Percentiles rank a stretch among this genome's conserved stretches.
Evolutionary conservation across 805 yeast genomes (phyloP).

Genomic region (Geotrichum ghanense): DNA sequence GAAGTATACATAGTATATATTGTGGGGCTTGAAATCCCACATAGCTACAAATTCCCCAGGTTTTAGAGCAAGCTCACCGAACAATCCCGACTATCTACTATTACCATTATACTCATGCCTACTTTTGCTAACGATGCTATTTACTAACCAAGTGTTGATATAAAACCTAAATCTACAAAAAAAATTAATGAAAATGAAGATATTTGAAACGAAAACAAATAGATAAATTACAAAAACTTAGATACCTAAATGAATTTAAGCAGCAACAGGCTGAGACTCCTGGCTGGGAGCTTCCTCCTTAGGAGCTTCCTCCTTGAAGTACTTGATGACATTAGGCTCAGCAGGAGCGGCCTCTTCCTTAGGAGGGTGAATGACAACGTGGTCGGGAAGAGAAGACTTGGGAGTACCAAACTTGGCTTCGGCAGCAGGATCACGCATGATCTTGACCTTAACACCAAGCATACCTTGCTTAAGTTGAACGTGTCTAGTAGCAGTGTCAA

Average conservation of each 20-base stretch:
- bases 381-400: constrained; percentile 73
- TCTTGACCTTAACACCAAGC: constrained; percentile 98
- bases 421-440: constrained; percentile 90
- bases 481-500: constrained; percentile 98
- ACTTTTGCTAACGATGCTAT: constrained; percentile 1
- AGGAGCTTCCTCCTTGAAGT: constrained; percentile 32
- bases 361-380: constrained; percentile 84
- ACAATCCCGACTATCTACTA: not conserved
- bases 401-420: constrained; percentile 28
- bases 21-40: too few relatives aligned
- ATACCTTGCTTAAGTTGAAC: constrained; percentile 99
- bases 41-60: too few relatives aligned
- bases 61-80: not conserved
- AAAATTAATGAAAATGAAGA: not conserved
- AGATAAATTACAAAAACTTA: constrained; percentile 1
- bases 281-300: constrained; percentile 21
- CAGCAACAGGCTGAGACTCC: constrained; percentile 27
- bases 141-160: not conserved
- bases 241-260: constrained; percentile 15
- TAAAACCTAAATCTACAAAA: not conserved
- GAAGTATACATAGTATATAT: too few relatives aligned
- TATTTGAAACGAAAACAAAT: not conserved
- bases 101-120: constrained; percentile 3
- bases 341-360: constrained; percentile 58
- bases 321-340: constrained; percentile 74